phyloP scores from a whole-genome alignment of 1,284 basidiomycete genomes.

The Xerocomus amazonicus region DNA sequence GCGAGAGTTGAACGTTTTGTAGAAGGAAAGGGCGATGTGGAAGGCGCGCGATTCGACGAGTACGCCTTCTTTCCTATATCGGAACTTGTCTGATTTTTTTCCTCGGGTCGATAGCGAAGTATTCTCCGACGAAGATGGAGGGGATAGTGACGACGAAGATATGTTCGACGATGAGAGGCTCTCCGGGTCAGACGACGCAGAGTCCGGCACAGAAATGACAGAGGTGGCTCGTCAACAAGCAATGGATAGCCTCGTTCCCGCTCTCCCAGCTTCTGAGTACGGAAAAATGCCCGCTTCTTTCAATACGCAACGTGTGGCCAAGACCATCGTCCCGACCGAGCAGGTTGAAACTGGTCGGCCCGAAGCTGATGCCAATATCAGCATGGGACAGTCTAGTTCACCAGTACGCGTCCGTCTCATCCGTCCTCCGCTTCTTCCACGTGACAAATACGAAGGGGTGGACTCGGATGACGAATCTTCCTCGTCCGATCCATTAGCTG shows the following conservation, averaged over 20 bases:
- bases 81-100: conserved; percentile 5
- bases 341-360: conserved; percentile 29
- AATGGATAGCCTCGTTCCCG: conserved; percentile 70
- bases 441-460: conserved; percentile 80
- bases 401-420: conserved; percentile 33
- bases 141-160: conserved; percentile 36
- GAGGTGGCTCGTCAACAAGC: conserved; percentile 48
- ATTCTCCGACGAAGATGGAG: conserved; percentile 52
- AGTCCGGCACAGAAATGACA: conserved; percentile 32
- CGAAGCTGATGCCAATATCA: conserved; percentile 8
- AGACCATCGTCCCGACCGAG: conserved; percentile 47
- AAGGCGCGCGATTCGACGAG: conserved; percentile 88
- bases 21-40: conserved; percentile 80
- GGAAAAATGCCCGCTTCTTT: conserved; percentile 76
- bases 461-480: conserved; percentile 79
- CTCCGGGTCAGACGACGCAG: conserved; percentile 39
- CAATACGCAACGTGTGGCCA: conserved; percentile 65
- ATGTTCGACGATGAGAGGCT: conserved; percentile 46
- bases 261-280: conserved; percentile 68
- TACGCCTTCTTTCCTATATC: conserved; percentile 35
- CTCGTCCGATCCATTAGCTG: conserved; percentile 31
- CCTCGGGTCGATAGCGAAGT: conserved; percentile 45
- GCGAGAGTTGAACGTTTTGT: conserved; percentile 84
- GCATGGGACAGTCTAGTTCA: conserved; percentile 6
- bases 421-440: conserved; percentile 72